Percentiles rank a stretch among this genome's conserved stretches.
phyloP scores from a whole-genome alignment of 805 yeast genomes.

The Saturnispora serradocipensis region DNA sequence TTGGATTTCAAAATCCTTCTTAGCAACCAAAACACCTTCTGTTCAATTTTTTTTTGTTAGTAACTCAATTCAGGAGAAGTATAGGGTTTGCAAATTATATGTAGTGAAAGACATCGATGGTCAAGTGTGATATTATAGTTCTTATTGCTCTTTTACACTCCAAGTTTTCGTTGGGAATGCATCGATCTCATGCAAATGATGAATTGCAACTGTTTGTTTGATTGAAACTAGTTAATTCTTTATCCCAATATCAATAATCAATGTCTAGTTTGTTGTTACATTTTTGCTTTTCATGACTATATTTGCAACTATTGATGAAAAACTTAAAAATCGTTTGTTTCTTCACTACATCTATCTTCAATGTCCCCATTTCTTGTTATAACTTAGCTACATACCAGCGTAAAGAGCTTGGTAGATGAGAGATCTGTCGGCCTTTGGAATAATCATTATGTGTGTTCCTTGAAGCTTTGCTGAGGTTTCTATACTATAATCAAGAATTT shows the following conservation, averaged over 20 bases:
- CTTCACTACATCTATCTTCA: not conserved
- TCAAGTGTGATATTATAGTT: no score
- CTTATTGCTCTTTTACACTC: no score
- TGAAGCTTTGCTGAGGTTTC: conserved; percentile 6
- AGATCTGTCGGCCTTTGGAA: conserved; percentile 99
- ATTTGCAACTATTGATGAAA: not conserved
- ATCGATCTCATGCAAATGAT: no score
- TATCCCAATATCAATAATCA: no score
- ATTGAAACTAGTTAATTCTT: no score
- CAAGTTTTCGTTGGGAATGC: no score
- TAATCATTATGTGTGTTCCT: conserved; percentile 62
- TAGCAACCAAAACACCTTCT: conserved; percentile 99
- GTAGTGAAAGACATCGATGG: not conserved
- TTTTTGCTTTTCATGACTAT: not conserved
- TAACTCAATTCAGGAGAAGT: conserved; percentile 2
- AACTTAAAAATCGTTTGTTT: not conserved
- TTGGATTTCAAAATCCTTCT: conserved; percentile 96
- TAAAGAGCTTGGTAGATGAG: conserved; percentile 98
- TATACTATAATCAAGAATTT: not conserved
- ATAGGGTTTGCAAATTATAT: not conserved
- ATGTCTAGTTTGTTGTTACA: not conserved
- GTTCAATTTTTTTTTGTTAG: conserved; percentile 20
- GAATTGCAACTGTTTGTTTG: no score
- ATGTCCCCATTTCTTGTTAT: not conserved
- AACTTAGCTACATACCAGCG: conserved; percentile 70